A percentile compares a stretch with the other conserved stretches of the same genome.
Evolutionary conservation across 2,329 filamentous ascomycete genomes (phyloP).

Genomic region (Fusarium setosum): DNA sequence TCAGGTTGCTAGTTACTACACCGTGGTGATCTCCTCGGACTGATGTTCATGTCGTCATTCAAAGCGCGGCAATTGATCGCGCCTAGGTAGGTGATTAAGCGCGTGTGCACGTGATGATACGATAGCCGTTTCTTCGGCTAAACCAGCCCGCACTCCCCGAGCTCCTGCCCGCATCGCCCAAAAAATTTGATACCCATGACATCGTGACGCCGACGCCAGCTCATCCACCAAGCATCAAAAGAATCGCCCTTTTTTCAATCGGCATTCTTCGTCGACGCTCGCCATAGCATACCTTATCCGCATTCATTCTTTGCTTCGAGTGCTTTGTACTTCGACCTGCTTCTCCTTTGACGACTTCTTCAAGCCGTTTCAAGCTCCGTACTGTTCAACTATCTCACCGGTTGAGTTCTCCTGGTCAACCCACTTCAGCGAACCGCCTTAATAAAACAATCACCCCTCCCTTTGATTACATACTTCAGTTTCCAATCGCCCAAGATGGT

Average conservation of each 20-base stretch:
- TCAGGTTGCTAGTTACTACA: background rate
- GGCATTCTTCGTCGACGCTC: conserved; percentile 10
- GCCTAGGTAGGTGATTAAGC: conserved; percentile 1
- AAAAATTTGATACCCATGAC: conserved; percentile 43
- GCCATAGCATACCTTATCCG: background rate
- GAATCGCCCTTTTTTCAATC: conserved; percentile 28
- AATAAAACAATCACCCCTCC: conserved; percentile 15
- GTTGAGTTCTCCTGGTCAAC: background rate
- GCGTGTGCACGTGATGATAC: conserved; percentile 38
- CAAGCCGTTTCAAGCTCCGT: conserved; percentile 8
- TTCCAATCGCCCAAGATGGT: conserved; percentile 75
- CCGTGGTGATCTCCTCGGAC: too few relatives aligned
- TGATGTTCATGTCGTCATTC: too few relatives aligned
- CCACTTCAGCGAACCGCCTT: conserved; percentile 6
- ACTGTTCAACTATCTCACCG: background rate
- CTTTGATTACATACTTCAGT: conserved; percentile 1
- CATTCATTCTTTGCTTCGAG: background rate
- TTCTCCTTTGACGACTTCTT: background rate
- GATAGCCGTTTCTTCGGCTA: conserved; percentile 39
- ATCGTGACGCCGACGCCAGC: conserved; percentile 42
- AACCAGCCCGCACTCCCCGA: conserved; percentile 28
- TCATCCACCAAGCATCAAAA: conserved; percentile 32
- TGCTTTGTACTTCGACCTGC: conserved; percentile 1
- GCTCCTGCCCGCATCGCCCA: conserved; percentile 25
- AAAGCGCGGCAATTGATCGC: background rate